Evolutionary conservation across 345 rosid genomes (phyloP), one percentile per base, ranked within the genome.

Genomic region (Excoecaria cochinchinensis): DNA sequence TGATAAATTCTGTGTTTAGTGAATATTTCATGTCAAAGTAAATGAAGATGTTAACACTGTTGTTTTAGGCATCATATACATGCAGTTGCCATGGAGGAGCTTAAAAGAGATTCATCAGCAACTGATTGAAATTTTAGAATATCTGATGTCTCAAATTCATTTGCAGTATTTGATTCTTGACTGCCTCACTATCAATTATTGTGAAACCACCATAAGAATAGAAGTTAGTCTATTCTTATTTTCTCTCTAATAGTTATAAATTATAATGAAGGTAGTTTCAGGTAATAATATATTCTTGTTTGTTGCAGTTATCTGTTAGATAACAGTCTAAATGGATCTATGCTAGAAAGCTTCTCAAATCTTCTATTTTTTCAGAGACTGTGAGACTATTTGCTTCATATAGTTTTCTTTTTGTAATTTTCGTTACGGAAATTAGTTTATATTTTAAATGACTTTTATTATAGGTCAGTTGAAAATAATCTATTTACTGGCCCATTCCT

Each of bases 401-500:
- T 22, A 3, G 24, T 53, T 24, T 39, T 31, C 15, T 51, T 44
- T 75, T 25, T 63, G 40, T 48, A 50, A 71, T 71, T 74, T 67
- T 60, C 65, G 22, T 51, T 62, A 63, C 53, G 21, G 22, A 67
- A 78, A 58, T 62, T 67, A 7, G 16, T 69, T 40, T 24, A 3
- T 71, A 36, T 67, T 63, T 67, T 65, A 50, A 63, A 65, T 57
- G 22, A 61, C 69, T 67, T 69, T 55, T 75, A 46, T 72, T 88
- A 79, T 90, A 94, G 97, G 80, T 87, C 89, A 71, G 90, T 94
- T 31, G 85, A 79, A 81, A 89, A 89, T 78, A 94, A 94, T 86
- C n/a, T 56, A 76, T 73, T 94, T 76, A 85, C 85, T 55, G 97
- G 97, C 84, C 77, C 90, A 36, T 75, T 92, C 74, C 88, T 91